These are phyloP conservation scores for Fusarium palustre DNA, from an alignment of 2,329 filamentous ascomycete genomes.

Conservation along the genomic window DNA sequence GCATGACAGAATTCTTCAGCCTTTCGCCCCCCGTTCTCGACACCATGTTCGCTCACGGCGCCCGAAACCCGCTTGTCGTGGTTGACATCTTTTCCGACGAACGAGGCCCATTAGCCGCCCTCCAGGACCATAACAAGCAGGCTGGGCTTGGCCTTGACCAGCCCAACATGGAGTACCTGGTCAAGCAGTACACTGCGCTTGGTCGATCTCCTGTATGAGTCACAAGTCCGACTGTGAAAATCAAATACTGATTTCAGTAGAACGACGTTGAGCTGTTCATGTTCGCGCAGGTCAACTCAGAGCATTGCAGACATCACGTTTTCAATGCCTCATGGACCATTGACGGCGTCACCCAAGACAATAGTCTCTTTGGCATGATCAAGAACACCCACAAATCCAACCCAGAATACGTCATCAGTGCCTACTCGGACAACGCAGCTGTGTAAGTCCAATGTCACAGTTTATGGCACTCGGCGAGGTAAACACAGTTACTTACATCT, in stretches of 20 bases:
- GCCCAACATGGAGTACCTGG: constrained; percentile 92
- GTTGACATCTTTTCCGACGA: constrained; percentile 78
- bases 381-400: constrained; percentile 89
- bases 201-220: constrained; percentile 68
- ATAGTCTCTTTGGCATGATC: constrained; percentile 95
- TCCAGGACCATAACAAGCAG: constrained; percentile 85
- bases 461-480: not conserved
- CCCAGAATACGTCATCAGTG: constrained; percentile 87
- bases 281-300: constrained; percentile 99
- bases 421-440: constrained; percentile 98
- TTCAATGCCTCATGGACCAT: constrained; percentile 99
- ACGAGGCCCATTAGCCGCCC: constrained; percentile 73
- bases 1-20: constrained; percentile 91
- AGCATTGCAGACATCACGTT: constrained; percentile 87
- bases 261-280: constrained; percentile 97
- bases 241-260: constrained; percentile 41
- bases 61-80: constrained; percentile 73
- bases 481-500: constrained; percentile 7
- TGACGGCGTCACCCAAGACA: constrained; percentile 81
- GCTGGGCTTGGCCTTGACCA: constrained; percentile 88
- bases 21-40: constrained; percentile 74
- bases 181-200: constrained; percentile 65
- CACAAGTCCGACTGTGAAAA: constrained; percentile 23
- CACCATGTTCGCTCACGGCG: constrained; percentile 80
- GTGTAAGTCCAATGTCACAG: constrained; percentile 60